These are phyloP conservation scores for Scheffersomyces illinoinensis DNA, from an alignment of 1,139 yeast species.

Conservation along the genomic window DNA sequence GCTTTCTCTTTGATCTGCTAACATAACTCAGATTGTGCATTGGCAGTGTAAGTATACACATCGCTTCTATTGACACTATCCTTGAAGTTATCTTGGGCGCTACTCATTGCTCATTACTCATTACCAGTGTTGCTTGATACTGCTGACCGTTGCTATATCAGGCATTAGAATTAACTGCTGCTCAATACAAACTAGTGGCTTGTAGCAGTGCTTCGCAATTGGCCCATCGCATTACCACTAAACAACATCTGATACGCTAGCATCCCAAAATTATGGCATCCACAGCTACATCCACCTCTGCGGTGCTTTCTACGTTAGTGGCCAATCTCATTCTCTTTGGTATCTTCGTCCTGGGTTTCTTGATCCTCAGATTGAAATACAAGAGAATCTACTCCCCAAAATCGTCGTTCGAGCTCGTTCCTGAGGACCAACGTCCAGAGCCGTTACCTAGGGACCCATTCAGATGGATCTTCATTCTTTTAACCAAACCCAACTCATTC, in stretches of 20 bases:
- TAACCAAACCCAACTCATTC: slow-evolving; percentile 63
- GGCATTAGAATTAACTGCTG: background rate
- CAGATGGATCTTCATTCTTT: slow-evolving; percentile 58
- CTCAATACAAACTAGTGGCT: background rate
- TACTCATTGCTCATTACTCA: background rate
- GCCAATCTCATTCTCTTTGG: slow-evolving; percentile 57
- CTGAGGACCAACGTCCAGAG: slow-evolving; percentile 61
- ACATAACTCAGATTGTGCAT: background rate
- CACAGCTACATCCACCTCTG: slow-evolving; percentile 57
- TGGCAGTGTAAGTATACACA: background rate
- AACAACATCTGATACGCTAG: background rate
- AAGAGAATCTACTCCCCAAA: slow-evolving; percentile 71
- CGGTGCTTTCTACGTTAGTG: slow-evolving; percentile 61
- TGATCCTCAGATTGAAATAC: slow-evolving; percentile 54
- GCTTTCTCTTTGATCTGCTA: background rate
- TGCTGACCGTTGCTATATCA: background rate
- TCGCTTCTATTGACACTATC: background rate
- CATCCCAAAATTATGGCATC: slow-evolving; percentile 15
- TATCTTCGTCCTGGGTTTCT: slow-evolving; percentile 52
- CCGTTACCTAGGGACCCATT: slow-evolving; percentile 64
- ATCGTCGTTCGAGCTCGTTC: slow-evolving; percentile 56
- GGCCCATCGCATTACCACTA: background rate
- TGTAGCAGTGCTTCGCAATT: background rate
- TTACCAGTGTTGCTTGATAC: background rate
- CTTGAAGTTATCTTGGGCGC: too few relatives aligned